These are phyloP conservation scores for Penicillium pancosmium DNA, from an alignment of 495 filamentous ascomycete species.

Conservation along the genomic window DNA sequence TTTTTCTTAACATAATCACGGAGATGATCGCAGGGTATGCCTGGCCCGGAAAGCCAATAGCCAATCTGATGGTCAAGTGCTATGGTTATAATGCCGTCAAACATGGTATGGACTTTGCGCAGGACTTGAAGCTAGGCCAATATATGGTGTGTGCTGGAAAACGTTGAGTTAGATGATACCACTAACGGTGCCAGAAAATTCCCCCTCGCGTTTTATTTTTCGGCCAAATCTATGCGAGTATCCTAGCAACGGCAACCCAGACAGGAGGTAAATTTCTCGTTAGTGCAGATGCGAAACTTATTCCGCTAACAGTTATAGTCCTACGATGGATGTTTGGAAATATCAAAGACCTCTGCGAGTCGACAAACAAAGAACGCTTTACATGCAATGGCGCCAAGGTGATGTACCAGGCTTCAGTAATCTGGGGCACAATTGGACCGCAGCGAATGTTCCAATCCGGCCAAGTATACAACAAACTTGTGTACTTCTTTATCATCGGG, in stretches of 20 bases:
- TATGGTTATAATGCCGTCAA: slow-evolving; percentile 49
- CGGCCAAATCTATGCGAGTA: slow-evolving; percentile 51
- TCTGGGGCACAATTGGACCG: slow-evolving; percentile 42
- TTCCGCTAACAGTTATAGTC: slow-evolving; percentile 25
- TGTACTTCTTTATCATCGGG: slow-evolving; percentile 48
- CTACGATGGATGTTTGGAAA: slow-evolving; percentile 54
- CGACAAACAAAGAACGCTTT: slow-evolving; percentile 42
- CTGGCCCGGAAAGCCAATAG: slow-evolving; percentile 79
- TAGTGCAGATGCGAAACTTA: background rate
- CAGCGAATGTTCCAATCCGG: slow-evolving; percentile 44
- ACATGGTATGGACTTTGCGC: slow-evolving; percentile 51
- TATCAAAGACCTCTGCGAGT: slow-evolving; percentile 44
- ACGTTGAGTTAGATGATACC: slow-evolving; percentile 31
- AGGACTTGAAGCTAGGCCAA: slow-evolving; percentile 54
- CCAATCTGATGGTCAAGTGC: slow-evolving; percentile 81
- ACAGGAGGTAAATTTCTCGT: slow-evolving; percentile 19
- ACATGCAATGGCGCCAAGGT: slow-evolving; percentile 55
- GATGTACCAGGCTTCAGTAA: slow-evolving; percentile 49
- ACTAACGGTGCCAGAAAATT: slow-evolving; percentile 17
- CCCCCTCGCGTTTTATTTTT: slow-evolving; percentile 54
- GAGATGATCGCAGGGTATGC: slow-evolving; percentile 77
- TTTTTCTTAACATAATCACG: slow-evolving; percentile 66
- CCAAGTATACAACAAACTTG: slow-evolving; percentile 37
- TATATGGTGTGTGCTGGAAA: slow-evolving; percentile 44
- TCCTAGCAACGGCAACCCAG: slow-evolving; percentile 40